Evolutionary conservation across 2,329 filamentous ascomycete species (phyloP).

Genomic region (Colletotrichum navitas): DNA sequence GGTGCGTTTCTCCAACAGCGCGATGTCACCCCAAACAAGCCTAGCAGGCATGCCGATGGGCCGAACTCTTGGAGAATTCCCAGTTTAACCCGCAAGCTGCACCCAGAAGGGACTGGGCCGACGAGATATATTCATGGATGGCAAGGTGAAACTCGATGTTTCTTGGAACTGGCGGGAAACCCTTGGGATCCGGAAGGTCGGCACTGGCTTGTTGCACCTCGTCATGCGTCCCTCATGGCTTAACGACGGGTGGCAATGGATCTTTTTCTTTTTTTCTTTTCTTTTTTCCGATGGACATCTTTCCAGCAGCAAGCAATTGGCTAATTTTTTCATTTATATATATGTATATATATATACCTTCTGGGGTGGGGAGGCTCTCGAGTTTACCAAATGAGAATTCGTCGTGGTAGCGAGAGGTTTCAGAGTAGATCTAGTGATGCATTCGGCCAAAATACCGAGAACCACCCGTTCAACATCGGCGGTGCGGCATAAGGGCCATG

Average conservation of each 20-base stretch:
- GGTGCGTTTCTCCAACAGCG: constrained; percentile 10
- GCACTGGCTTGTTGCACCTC: constrained; percentile 4
- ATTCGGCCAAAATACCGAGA: not conserved
- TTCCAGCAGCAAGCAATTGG: constrained; percentile 27
- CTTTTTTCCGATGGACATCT: constrained; percentile 42
- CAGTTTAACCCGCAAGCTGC: not conserved
- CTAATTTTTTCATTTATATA: not conserved
- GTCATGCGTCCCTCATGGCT: constrained; percentile 43
- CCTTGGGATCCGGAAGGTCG: constrained; percentile 1
- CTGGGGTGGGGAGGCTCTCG: not conserved
- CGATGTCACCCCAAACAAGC: constrained; percentile 19
- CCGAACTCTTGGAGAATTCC: constrained; percentile 42
- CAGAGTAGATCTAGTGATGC: not conserved
- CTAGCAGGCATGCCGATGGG: constrained; percentile 33
- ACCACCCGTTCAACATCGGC: constrained; percentile 44
- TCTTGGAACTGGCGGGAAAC: not conserved
- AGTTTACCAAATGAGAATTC: not conserved
- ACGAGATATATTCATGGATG: not conserved
- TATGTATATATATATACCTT: too few relatives aligned
- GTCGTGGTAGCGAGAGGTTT: constrained; percentile 11
- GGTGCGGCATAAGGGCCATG: constrained; percentile 37
- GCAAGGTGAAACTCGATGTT: constrained; percentile 19
- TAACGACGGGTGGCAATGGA: constrained; percentile 46
- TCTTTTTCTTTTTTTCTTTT: not conserved
- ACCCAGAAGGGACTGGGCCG: not conserved